Conservation (phyloP, 2,329 filamentous ascomycete genomes). For the Trichoderma atroviride region DNA sequence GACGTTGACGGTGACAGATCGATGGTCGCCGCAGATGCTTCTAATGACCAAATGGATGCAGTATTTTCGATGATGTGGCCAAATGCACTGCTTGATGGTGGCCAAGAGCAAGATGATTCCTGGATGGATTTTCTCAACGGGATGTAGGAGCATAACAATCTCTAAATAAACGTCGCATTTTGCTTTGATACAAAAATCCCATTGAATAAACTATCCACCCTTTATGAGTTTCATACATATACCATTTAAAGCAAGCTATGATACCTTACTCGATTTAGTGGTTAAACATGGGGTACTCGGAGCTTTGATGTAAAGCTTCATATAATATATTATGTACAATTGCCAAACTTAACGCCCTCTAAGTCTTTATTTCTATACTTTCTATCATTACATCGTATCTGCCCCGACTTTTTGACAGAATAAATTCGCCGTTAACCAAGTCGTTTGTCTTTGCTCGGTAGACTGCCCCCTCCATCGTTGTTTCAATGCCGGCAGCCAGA, state of each 20-base stretch:
- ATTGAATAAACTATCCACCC: neutral
- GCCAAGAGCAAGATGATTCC: neutral
- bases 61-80: conserved; percentile 53
- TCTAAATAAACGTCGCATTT: neutral
- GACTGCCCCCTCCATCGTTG: conserved; percentile 65
- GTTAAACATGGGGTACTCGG: neutral
- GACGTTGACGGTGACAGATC: conserved; percentile 22
- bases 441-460: conserved; percentile 78
- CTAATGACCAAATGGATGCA: conserved; percentile 47
- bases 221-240: neutral
- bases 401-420: conserved; percentile 50
- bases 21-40: conserved; percentile 39
- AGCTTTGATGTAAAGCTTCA: neutral
- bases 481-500: conserved; percentile 45
- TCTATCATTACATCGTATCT: conserved; percentile 36
- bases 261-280: neutral
- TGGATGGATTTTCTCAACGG: conserved; percentile 20
- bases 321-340: neutral
- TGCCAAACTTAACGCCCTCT: neutral
- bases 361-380: conserved; percentile 31
- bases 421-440: conserved; percentile 77
- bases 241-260: neutral
- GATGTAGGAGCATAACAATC: neutral
- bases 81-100: conserved; percentile 37
- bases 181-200: neutral